Evolutionary conservation across 441 rosid genomes (phyloP).

Genomic region (Syzygium malaccense): DNA sequence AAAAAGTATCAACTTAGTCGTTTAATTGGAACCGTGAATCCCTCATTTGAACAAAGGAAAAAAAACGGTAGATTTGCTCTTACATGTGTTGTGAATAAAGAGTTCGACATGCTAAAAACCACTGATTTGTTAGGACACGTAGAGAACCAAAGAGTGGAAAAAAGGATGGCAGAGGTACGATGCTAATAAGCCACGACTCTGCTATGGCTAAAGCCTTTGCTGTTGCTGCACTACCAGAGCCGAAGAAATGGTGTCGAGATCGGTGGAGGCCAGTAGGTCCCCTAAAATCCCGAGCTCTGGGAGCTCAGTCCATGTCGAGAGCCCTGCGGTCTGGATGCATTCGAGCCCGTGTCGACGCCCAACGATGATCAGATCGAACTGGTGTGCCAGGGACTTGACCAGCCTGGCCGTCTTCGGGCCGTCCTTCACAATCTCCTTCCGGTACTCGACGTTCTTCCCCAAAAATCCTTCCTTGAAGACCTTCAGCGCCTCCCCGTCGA

Average conservation of each 20-base stretch:
- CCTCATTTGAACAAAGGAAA: background rate
- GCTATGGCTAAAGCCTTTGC: background rate
- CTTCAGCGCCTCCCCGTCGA: constrained; percentile 5
- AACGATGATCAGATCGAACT: constrained; percentile 20
- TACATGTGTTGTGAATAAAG: background rate
- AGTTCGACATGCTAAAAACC: background rate
- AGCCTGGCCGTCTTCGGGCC: constrained; percentile 15
- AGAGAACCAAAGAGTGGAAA: background rate
- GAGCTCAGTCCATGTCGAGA: constrained; percentile 27
- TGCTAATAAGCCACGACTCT: background rate
- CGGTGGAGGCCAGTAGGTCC: constrained; percentile 29
- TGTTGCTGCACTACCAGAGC: constrained; percentile 13
- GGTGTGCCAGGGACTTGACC: constrained; percentile 9
- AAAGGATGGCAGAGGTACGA: background rate
- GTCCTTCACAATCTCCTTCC: constrained; percentile 6
- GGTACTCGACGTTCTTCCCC: background rate
- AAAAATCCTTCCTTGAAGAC: constrained; percentile 2
- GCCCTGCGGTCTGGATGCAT: constrained; percentile 1
- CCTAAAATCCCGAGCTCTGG: constrained; percentile 40
- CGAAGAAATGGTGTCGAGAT: background rate
- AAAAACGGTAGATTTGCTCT: background rate
- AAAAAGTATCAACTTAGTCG: background rate
- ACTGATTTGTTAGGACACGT: background rate
- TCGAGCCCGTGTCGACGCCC: constrained; percentile 19
- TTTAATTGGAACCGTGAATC: background rate